Base-by-base conservation (phyloP, 2,329 filamentous ascomycete species). In the Penicillium sp. region DNA sequence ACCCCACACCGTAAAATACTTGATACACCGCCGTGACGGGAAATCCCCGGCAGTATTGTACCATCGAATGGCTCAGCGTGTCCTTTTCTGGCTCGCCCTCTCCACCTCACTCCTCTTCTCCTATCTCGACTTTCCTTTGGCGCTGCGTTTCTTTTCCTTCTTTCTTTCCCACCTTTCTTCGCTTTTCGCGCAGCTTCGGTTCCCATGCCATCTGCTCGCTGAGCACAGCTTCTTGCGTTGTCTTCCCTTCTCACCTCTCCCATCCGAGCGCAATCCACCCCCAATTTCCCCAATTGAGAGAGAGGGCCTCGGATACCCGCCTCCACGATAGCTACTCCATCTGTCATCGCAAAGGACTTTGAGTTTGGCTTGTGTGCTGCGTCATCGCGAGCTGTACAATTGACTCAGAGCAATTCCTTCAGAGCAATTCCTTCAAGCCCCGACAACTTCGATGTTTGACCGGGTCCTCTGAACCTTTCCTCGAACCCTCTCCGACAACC, bases 31-130 rank as follows among this genome's bases (percentile, higher is more conserved):
- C 16, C 19, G 37, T 52, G 22, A 52, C 50, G n/a, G 37, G 11
- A 19, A 27, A 22, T 43, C 52, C 56, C 56, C 59, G n/a, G 57
- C 58, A 41, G 54, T 66, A 62, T 39, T 35, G 51, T 61, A 57
- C 56, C 50, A 50, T 62, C 50, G 62, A 56, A 60, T 59, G 50
- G 54, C 54, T 58, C 55, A 60, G 59, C 55, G 59, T 65, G 59
- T 67, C 65, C 63, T 64, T 65, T 65, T 65, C 64, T 58, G 58
- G 51, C 60, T 52, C 54, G 57, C 56, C 35, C 31, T 22, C 22
- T 24, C 31, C 33, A 24, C 49, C 35, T 31, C 49, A n/a, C 11
- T 62, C 57, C 55, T 55, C 49, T 53, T 60, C 62, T 60, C 56
- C 60, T 66, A 36, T 62, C 59, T 62, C 56, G 60, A 59, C 56